Conservation (phyloP, 2,329 filamentous ascomycete genomes). For the Trichoderma sp. region DNA sequence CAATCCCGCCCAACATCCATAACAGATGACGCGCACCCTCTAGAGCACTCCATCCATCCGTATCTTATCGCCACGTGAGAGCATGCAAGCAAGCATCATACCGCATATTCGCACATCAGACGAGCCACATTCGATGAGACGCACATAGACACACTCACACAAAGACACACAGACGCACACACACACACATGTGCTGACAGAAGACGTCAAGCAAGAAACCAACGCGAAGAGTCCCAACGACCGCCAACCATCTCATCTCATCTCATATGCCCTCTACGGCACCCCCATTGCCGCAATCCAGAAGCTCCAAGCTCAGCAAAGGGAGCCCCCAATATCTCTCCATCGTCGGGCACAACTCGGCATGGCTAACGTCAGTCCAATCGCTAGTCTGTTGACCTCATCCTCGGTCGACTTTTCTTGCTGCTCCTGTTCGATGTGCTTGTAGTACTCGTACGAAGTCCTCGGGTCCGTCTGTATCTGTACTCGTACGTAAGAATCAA, state of each 20-base stretch:
- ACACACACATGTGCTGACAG: too few species aligned
- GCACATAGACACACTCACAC: too few species aligned
- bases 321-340: background rate
- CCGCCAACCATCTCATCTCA: background rate
- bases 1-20: too few species aligned
- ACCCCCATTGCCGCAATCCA: background rate
- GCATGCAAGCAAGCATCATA: constrained; percentile 23
- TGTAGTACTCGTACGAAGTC: constrained; percentile 3
- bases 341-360: constrained; percentile 5
- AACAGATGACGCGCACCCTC: background rate
- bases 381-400: background rate
- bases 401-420: too few species aligned
- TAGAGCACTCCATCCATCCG: background rate
- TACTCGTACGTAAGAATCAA: constrained; percentile 4
- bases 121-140: too few species aligned
- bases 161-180: too few species aligned
- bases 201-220: background rate
- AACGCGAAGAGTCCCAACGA: background rate
- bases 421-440: background rate
- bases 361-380: background rate
- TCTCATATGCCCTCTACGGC: background rate
- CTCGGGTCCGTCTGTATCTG: background rate
- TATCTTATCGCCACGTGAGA: constrained; percentile 29
- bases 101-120: background rate
- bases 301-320: background rate